Conservation (phyloP, 2,329 filamentous ascomycete genomes). For the Emmonsiellopsis sp. region DNA sequence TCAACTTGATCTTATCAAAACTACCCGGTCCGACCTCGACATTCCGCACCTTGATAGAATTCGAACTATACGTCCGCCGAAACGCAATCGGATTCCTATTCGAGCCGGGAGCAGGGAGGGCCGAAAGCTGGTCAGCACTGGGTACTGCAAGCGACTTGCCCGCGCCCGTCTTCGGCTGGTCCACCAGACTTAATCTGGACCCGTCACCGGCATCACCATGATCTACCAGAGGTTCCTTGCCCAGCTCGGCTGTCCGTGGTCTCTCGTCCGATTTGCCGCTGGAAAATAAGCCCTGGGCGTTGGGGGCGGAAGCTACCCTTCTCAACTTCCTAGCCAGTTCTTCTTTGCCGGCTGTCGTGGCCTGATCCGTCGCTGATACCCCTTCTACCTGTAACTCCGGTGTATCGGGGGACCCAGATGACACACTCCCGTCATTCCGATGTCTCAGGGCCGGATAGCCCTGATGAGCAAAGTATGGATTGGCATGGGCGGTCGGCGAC, state of each 20-base stretch:
- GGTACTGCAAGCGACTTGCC: constrained; percentile 22
- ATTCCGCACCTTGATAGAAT: constrained; percentile 96
- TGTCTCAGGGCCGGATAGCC: constrained; percentile 87
- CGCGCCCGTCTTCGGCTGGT: constrained; percentile 28
- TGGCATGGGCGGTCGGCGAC: constrained; percentile 87
- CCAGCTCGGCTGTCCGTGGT: constrained; percentile 75
- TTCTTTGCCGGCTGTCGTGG: constrained; percentile 76
- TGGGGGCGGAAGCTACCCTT: constrained; percentile 90
- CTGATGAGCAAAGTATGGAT: constrained; percentile 96
- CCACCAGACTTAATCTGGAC: constrained; percentile 47
- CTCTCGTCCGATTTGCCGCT: constrained; percentile 53
- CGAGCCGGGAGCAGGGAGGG: constrained; percentile 51
- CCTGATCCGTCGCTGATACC: constrained; percentile 56
- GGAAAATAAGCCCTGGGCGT: constrained; percentile 85
- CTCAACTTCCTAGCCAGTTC: constrained; percentile 87
- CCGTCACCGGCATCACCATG: constrained; percentile 46
- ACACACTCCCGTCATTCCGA: constrained; percentile 87
- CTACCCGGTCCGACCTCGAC: constrained; percentile 92
- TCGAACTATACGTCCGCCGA: constrained; percentile 93
- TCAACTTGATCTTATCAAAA: constrained; percentile 99
- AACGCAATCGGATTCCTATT: constrained; percentile 64
- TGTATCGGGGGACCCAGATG: constrained; percentile 85
- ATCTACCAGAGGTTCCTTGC: constrained; percentile 66
- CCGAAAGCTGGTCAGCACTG: constrained; percentile 18
- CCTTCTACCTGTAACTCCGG: constrained; percentile 67